Conservation (phyloP, 2,329 filamentous ascomycete species). For the Curvularia sp. region DNA sequence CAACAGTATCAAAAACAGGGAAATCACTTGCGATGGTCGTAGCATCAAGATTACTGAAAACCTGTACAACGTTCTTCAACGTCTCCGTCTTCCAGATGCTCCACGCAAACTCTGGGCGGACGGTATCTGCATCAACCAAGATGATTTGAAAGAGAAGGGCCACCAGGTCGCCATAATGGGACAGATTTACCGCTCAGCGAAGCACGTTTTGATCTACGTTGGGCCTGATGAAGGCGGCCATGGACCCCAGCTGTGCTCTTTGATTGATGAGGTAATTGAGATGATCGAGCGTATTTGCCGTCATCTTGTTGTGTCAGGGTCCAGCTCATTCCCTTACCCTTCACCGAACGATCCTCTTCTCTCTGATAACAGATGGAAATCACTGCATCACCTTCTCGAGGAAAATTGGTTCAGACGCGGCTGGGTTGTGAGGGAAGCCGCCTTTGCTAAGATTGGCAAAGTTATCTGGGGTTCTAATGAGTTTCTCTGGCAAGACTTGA, state of each 20-base stretch:
- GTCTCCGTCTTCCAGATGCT: conserved; percentile 8
- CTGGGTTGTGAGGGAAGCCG: conserved; percentile 24
- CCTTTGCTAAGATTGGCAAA: conserved; percentile 5
- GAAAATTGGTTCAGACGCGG: conserved; percentile 18
- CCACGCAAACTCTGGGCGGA: conserved; percentile 24
- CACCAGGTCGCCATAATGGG: conserved; percentile 24
- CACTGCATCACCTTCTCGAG: not conserved
- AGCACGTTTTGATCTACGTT: conserved; percentile 17
- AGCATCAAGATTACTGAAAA: conserved; percentile 15
- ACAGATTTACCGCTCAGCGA: conserved; percentile 20
- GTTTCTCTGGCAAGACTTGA: not conserved
- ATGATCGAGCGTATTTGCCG: conserved; percentile 7
- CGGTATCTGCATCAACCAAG: conserved; percentile 27
- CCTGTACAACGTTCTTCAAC: conserved; percentile 14
- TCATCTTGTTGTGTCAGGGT: not conserved
- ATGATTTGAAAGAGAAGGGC: conserved; percentile 20
- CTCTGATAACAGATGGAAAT: conserved; percentile 12
- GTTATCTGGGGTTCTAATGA: conserved; percentile 1
- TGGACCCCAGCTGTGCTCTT: conserved; percentile 10
- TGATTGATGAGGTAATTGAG: conserved; percentile 12
- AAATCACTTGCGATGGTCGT: conserved; percentile 14
- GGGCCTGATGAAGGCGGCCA: conserved; percentile 7
- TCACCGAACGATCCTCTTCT: not conserved
- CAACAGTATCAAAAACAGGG: conserved; percentile 7
- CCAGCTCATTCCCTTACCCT: not conserved